Evolutionary conservation across 192 early-diverging fungal species (phyloP).

Genomic region (Coemansia nantahalensis): DNA sequence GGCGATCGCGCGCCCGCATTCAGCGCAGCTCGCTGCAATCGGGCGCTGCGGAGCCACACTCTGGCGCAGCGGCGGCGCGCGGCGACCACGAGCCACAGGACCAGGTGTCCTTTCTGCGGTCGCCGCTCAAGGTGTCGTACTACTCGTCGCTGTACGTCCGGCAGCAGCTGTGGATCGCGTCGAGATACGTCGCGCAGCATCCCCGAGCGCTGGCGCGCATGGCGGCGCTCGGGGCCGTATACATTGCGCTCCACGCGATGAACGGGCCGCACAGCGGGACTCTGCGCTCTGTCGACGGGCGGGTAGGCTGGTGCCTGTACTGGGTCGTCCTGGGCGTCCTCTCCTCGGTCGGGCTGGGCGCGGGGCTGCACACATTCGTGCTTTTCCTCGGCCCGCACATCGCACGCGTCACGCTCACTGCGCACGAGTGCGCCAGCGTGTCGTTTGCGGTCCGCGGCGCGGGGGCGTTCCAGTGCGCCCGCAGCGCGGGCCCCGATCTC

Average conservation of each 20-base stretch:
- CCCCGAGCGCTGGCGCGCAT: constrained; percentile 39
- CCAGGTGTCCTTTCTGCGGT: constrained; percentile 35
- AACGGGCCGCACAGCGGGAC: constrained; percentile 25
- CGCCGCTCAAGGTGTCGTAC: constrained; percentile 49
- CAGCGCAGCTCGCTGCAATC: neutral
- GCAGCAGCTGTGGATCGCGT: constrained; percentile 13
- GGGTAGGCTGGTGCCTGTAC: constrained; percentile 81
- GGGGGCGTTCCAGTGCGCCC: constrained; percentile 51
- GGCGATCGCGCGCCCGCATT: neutral
- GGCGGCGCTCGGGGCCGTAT: constrained; percentile 22
- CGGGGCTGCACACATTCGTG: constrained; percentile 93
- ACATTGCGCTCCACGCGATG: constrained; percentile 42
- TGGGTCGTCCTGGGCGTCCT: constrained; percentile 85
- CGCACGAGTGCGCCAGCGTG: constrained; percentile 74
- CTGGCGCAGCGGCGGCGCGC: neutral
- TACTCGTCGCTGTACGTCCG: constrained; percentile 46
- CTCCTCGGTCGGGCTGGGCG: constrained; percentile 91
- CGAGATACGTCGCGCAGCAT: constrained; percentile 29
- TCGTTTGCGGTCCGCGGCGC: constrained; percentile 72
- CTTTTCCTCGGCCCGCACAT: constrained; percentile 92
- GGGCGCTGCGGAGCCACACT: neutral
- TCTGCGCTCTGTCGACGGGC: constrained; percentile 53
- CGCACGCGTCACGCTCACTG: constrained; percentile 84
- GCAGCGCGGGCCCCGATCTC: constrained; percentile 11
- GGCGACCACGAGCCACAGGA: constrained; percentile 8